These are phyloP conservation scores for Plasmodium inui DNA, from an alignment of 169 alveolate genomes.

Conservation along the genomic window DNA sequence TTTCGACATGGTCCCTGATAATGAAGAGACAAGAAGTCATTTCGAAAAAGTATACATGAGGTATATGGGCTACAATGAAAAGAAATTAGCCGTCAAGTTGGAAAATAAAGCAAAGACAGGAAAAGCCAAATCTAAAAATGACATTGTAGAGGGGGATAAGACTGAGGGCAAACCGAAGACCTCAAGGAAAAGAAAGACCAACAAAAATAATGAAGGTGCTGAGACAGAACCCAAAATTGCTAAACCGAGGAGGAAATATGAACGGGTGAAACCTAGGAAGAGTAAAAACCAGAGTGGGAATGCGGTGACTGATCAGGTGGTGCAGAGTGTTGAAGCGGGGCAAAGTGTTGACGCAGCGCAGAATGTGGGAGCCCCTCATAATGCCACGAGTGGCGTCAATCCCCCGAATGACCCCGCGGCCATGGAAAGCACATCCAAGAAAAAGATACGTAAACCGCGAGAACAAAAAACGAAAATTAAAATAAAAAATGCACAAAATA, in stretches of 20 bases:
- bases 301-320: background rate
- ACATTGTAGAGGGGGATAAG: slow-evolving; percentile 2
- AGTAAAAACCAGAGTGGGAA: slow-evolving; percentile 9
- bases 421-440: background rate
- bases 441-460: slow-evolving; percentile 26
- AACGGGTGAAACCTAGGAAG: slow-evolving; percentile 55
- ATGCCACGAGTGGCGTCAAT: background rate
- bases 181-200: slow-evolving; percentile 23
- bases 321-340: background rate
- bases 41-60: slow-evolving; percentile 51
- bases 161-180: slow-evolving; percentile 33
- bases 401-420: background rate
- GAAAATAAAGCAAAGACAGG: background rate
- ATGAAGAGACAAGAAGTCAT: slow-evolving; percentile 25
- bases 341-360: background rate
- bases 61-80: slow-evolving; percentile 54
- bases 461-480: slow-evolving; percentile 27
- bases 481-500: slow-evolving; percentile 5
- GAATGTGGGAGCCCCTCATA: background rate
- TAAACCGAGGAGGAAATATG: slow-evolving; percentile 74
- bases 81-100: background rate
- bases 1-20: slow-evolving; percentile 70
- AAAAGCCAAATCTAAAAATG: slow-evolving; percentile 18
- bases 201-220: slow-evolving; percentile 1
- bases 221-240: slow-evolving; percentile 30